These are phyloP conservation scores for Teratosphaeria gauchensis DNA, from an alignment of 2,329 filamentous ascomycete species.

Conservation along the genomic window DNA sequence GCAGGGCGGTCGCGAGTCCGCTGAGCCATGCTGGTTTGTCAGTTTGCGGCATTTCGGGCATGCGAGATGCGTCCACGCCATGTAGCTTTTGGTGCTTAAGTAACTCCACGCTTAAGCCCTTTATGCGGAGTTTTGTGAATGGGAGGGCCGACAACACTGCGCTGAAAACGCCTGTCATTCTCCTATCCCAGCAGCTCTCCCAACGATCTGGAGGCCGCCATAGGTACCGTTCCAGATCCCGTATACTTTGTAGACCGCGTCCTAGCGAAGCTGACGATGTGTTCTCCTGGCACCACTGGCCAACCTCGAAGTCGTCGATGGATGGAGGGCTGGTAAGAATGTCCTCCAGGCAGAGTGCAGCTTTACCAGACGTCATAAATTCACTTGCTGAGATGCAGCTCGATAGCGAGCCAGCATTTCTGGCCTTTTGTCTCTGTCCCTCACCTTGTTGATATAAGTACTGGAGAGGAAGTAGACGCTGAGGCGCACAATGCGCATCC, in stretches of 20 bases:
- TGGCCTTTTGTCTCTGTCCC: neutral
- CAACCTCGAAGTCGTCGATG: neutral
- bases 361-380: neutral
- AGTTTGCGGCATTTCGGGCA: neutral
- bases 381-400: neutral
- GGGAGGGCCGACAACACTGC: neutral
- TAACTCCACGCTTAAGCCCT: neutral
- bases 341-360: neutral
- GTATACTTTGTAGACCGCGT: neutral
- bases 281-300: neutral
- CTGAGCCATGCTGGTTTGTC: neutral
- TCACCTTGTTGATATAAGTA: neutral
- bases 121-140: neutral
- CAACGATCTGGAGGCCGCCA: neutral
- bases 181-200: neutral
- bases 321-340: neutral
- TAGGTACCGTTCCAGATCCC: neutral
- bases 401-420: neutral
- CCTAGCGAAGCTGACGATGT: neutral
- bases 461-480: neutral
- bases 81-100: neutral
- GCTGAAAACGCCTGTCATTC: neutral
- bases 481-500: neutral
- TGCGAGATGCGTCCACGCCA: neutral
- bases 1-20: neutral